Evolutionary conservation across 2,329 filamentous ascomycete species (phyloP).

Genomic region (Cladosporium halotolerans): DNA sequence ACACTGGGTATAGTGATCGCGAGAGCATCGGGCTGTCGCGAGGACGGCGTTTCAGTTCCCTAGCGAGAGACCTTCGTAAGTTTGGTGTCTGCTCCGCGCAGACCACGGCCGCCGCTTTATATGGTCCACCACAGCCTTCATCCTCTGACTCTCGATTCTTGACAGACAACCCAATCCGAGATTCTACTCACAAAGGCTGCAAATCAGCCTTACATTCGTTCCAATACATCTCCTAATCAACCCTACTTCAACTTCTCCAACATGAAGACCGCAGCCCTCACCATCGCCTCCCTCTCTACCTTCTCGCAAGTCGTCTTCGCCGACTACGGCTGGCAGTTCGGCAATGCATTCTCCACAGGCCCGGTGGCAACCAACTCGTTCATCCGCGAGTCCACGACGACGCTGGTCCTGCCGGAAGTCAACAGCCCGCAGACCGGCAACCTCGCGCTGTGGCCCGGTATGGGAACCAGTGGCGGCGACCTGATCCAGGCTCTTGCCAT

Average conservation of each 20-base stretch:
- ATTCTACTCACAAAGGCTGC: neutral
- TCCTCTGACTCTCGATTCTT: no score
- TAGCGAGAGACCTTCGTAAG: no score
- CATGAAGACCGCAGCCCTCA: neutral
- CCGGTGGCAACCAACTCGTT: conserved; percentile 36
- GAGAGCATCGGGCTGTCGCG: no score
- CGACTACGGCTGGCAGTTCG: conserved; percentile 15
- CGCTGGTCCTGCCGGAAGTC: conserved; percentile 36
- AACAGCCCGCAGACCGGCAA: conserved; percentile 35
- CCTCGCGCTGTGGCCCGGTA: conserved; percentile 43
- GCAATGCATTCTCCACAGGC: conserved; percentile 37
- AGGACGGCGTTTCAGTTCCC: no score
- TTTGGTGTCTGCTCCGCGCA: no score
- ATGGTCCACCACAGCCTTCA: no score
- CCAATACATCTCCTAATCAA: neutral
- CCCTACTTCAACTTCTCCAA: neutral
- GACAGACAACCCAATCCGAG: no score
- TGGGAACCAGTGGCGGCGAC: conserved; percentile 43
- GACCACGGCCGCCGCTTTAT: no score
- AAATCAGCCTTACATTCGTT: neutral
- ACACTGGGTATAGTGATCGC: no score
- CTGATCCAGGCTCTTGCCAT: conserved; percentile 43
- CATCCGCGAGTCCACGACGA: conserved; percentile 41
- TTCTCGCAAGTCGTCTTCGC: neutral
- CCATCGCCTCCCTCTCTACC: neutral